A percentile compares a stretch with the other conserved stretches of the same genome.
Evolutionary conservation across 2,329 filamentous ascomycete species (phyloP).

Genomic region (Botrytis sinoallii): DNA sequence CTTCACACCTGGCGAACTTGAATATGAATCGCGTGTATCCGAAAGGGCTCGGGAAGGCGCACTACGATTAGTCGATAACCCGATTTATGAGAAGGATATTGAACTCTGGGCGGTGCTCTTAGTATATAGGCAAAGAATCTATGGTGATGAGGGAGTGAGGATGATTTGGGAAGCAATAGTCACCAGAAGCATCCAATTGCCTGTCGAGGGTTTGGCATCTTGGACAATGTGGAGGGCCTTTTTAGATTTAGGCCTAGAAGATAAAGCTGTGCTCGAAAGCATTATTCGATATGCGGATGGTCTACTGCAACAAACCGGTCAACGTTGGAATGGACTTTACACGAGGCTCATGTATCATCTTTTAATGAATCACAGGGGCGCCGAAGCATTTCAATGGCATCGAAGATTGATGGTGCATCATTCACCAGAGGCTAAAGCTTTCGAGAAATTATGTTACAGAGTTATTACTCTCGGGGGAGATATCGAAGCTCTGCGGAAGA

Average conservation of each 20-base stretch:
- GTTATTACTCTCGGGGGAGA: slow-evolving; percentile 29
- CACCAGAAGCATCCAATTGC: slow-evolving; percentile 40
- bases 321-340: slow-evolving; percentile 43
- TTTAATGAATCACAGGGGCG: slow-evolving; percentile 31
- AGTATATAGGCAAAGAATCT: slow-evolving; percentile 41
- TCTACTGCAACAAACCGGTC: slow-evolving; percentile 41
- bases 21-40: slow-evolving; percentile 37
- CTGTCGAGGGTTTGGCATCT: slow-evolving; percentile 40
- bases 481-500: slow-evolving; percentile 40
- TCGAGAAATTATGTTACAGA: slow-evolving; percentile 39
- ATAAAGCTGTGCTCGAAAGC: slow-evolving; percentile 38
- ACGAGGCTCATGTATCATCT: slow-evolving; percentile 43
- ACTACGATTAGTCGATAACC: slow-evolving; percentile 36
- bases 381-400: slow-evolving; percentile 33
- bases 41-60: slow-evolving; percentile 3
- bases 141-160: slow-evolving; percentile 43
- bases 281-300: slow-evolving; percentile 43
- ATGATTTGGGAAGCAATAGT: slow-evolving; percentile 44
- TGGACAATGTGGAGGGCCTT: slow-evolving; percentile 46
- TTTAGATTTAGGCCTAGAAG: slow-evolving; percentile 39
- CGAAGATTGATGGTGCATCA: slow-evolving; percentile 31
- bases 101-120: slow-evolving; percentile 43
- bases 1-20: slow-evolving; percentile 26
- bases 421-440: slow-evolving; percentile 37
- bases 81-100: slow-evolving; percentile 35